Conservation (phyloP, 176 grass and related monocot species). For the Musa troglodytarum region DNA sequence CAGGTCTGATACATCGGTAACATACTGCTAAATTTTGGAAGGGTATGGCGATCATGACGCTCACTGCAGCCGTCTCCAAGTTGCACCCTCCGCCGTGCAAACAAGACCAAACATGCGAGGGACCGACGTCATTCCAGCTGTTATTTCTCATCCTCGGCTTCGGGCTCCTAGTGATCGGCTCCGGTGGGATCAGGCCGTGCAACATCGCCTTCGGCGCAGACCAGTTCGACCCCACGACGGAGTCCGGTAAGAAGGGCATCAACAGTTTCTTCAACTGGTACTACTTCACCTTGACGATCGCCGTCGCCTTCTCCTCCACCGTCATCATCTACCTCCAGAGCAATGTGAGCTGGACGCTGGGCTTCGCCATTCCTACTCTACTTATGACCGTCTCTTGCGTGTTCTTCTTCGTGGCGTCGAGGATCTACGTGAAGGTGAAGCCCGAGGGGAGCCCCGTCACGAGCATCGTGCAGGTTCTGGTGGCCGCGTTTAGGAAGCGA, state of each 20-base stretch:
- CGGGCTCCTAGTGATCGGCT: constrained; percentile 15
- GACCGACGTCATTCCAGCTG: constrained; percentile 24
- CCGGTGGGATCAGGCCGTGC: constrained; percentile 23
- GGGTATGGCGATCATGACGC: constrained; percentile 14
- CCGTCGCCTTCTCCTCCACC: constrained; percentile 77
- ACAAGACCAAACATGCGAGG: constrained; percentile 10
- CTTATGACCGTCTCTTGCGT: constrained; percentile 77
- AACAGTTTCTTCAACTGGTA: constrained; percentile 99
- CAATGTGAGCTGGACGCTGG: constrained; percentile 77
- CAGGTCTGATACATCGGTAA: too few relatives aligned
- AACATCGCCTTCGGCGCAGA: constrained; percentile 35
- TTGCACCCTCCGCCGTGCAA: constrained; percentile 26
- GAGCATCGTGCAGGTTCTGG: constrained; percentile 58
- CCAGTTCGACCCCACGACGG: constrained; percentile 74
- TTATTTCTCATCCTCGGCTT: constrained; percentile 31
- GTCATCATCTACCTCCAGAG: constrained; percentile 99
- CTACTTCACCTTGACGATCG: constrained; percentile 91
- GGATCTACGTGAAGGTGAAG: constrained; percentile 54
- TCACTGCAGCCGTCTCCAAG: not conserved
- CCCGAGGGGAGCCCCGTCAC: constrained; percentile 87
- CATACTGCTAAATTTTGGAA: not conserved
- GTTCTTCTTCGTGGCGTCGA: constrained; percentile 79
- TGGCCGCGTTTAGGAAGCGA: constrained; percentile 39
- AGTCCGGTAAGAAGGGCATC: constrained; percentile 85
- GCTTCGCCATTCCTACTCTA: constrained; percentile 56